Evolutionary conservation across 1,284 basidiomycete genomes (phyloP), one percentile per base, ranked within the genome.

Genomic region (Cerioporus squamosus): DNA sequence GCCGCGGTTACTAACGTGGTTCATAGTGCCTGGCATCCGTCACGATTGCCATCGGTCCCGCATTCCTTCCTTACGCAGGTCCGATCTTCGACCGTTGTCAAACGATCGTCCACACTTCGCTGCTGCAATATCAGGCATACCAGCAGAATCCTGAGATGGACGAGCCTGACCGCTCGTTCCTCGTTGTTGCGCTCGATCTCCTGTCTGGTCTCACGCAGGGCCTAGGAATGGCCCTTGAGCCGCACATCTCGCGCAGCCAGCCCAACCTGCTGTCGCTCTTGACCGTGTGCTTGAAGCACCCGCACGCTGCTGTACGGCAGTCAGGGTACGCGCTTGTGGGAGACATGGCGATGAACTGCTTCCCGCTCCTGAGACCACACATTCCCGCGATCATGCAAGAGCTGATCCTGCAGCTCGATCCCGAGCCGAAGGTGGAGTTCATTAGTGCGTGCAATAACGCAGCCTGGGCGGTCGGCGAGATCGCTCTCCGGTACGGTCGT

Each of bases 391-490:
- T 98, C 71, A 97, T 99, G 92, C 84, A 89, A 17, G 91, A 96
- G 69, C 83, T 99, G 55, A 93, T 94, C 56, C 77, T 85, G 43
- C 95, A 99, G 71, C 91, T 99, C 61, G 91, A 95, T 64, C 89
- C 92, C 2, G 94, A 96, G 69, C 91, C 93, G 3, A 92, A 93
- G 71, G 83, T 91, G 39, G 95, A 97, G 73, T 95, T 95, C 71
- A 88, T 98, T 61, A 95, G 93, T 64, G 97, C 97, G 12, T 97
- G 95, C 76, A 99, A 99, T 78, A 99, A 99, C 72, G 97, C 97
- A n/a, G 96, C 97, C 1, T 99, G 97, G 97, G 95, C 95, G 18
- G 95, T 97, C 14, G 97, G 97, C 47, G 97, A 99, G 77, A 94
- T 99, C 46, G 94, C 97, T 9, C 77, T 96, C 65, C 89, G 94